These are phyloP conservation scores for Ettlia oleoabundans DNA, from an alignment of 139 green algal species.

Conservation along the genomic window DNA sequence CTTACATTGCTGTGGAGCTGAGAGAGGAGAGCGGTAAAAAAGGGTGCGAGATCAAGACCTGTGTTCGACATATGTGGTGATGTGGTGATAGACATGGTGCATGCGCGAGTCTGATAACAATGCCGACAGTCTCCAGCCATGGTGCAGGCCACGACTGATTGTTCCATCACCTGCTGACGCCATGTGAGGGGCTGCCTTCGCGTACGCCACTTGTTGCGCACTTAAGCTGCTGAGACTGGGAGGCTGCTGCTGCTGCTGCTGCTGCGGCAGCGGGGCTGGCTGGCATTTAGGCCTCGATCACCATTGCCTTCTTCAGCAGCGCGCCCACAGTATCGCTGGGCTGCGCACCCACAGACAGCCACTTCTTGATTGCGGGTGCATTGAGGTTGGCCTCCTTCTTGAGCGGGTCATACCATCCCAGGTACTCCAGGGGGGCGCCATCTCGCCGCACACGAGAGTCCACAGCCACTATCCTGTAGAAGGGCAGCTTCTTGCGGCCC, in stretches of 20 bases:
- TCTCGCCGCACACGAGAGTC: slow-evolving; percentile 85
- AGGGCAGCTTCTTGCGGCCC: slow-evolving; percentile 87
- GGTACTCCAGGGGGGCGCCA: slow-evolving; percentile 84
- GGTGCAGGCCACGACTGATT: too few species aligned
- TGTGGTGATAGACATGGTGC: too few species aligned
- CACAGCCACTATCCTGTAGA: slow-evolving; percentile 93
- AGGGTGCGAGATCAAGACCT: too few species aligned
- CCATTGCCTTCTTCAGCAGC: slow-evolving; percentile 85
- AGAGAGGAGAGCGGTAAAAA: too few species aligned
- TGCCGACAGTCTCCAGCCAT: too few species aligned
- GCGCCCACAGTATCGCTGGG: slow-evolving; percentile 86
- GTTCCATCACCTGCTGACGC: too few species aligned
- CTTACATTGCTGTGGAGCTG: too few species aligned
- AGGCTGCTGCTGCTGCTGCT: neutral
- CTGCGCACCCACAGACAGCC: slow-evolving; percentile 83
- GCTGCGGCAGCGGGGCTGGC: neutral
- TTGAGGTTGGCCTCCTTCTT: slow-evolving; percentile 90
- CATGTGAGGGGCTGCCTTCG: too few species aligned
- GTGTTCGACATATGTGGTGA: too few species aligned
- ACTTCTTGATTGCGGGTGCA: slow-evolving; percentile 95
- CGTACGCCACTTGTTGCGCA: too few species aligned
- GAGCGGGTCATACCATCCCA: slow-evolving; percentile 73
- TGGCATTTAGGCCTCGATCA: slow-evolving; percentile 43
- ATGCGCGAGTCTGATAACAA: too few species aligned
- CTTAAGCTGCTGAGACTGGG: too few species aligned